Evolutionary conservation across 2,329 filamentous ascomycete genomes (phyloP), one percentile per base, ranked within the genome.

Genomic region (Pochonia chlamydosporia): DNA sequence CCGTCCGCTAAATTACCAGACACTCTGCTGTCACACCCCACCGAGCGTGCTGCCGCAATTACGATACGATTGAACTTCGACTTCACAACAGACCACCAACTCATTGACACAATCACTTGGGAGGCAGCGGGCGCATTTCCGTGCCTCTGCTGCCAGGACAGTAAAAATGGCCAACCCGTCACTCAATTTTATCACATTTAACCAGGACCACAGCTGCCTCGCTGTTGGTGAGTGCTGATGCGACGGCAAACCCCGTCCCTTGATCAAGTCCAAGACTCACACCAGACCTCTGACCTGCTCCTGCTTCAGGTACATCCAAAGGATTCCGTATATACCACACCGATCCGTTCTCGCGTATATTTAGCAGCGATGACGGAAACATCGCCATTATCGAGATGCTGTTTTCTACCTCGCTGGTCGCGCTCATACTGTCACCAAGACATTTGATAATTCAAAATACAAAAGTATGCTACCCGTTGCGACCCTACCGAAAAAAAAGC

Each of bases 181-280:
- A 42, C 89, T 97, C 74, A 99, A 99, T 70, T 99, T 95, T 71
- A 89, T 99, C 60, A 96, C 92, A 36, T 99, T 97, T 71, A 99
- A 99, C 70, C 93, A 99, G 75, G 93, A 99, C 75, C 90, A 96
- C 74, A 95, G 88, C 78, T 92, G 92, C 68, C 78, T 99, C 55
- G 92, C 92, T 72, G 91, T 99, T 58, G 92, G 89, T 90, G 75
- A 63, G 84, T 69, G 48, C 20, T 25, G 45, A 23, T 40, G 21
- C 45, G 36, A 30, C 52, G n/a, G n/a, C n/a, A n/a, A 47, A 43
- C 28, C 36, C 40, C 18, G n/a, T 26, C 42, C 31, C 43, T 14
- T 39, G 11, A 11, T 9, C 20, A 23, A 14, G 5, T 18, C 10
- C 16, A 13, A 45, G 39, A 39, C 48, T 50, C 21, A 50, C 41